Evolutionary conservation across 164 flowering plant species (phyloP).

Genomic region (Magnolia kwangsiensis): DNA sequence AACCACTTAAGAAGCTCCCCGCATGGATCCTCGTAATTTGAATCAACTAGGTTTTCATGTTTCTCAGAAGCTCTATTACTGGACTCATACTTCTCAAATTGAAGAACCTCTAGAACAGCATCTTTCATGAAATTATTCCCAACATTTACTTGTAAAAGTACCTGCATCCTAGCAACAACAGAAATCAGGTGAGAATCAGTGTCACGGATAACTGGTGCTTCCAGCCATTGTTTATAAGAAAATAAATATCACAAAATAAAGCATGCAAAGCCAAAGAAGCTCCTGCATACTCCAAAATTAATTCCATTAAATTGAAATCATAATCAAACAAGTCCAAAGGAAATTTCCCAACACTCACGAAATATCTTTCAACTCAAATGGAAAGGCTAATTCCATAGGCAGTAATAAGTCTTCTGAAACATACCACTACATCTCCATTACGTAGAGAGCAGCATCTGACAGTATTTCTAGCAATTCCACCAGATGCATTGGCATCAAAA

Average conservation of each 20-base stretch:
- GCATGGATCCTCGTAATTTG: constrained; percentile 56
- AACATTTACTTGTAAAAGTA: constrained; percentile 84
- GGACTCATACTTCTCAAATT: constrained; percentile 73
- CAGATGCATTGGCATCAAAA: constrained; percentile 74
- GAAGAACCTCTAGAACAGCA: constrained; percentile 89
- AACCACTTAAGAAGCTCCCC: constrained; percentile 84
- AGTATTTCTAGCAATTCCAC: constrained; percentile 77
- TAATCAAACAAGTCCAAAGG: background rate
- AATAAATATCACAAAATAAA: background rate
- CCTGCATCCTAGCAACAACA: constrained; percentile 91
- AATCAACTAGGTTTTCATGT: constrained; percentile 14
- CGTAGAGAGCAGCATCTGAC: constrained; percentile 70
- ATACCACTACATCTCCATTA: constrained; percentile 97
- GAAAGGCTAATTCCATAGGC: background rate
- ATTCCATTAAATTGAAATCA: background rate
- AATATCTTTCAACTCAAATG: background rate
- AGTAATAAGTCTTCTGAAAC: constrained; percentile 14
- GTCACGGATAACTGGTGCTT: background rate
- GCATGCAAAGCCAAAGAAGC: background rate
- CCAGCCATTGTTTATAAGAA: background rate
- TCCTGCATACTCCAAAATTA: background rate
- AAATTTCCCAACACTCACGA: background rate
- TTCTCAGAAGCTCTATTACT: constrained; percentile 27
- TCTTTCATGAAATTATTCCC: constrained; percentile 55
- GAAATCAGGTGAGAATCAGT: constrained; percentile 39